phyloP scores from a whole-genome alignment of 163 green algal species.

The Scenedesmus sp. region DNA sequence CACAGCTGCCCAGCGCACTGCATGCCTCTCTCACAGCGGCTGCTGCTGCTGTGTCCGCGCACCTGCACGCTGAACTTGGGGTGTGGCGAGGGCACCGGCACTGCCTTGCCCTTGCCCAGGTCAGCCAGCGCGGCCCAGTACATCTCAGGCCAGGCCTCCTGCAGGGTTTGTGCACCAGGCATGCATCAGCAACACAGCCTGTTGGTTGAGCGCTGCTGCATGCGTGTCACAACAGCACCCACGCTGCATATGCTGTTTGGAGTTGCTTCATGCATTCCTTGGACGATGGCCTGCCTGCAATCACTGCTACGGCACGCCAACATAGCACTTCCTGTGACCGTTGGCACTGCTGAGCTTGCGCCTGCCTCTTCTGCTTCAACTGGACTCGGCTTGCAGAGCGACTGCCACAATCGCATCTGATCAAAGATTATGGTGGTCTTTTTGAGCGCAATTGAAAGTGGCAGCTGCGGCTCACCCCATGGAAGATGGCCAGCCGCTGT shows the following conservation, averaged over 20 bases:
- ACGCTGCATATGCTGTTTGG: background rate
- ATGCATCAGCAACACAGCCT: background rate
- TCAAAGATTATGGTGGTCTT: too few relatives aligned
- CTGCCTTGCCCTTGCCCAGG: slow-evolving; percentile 40
- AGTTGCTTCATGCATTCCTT: slow-evolving; percentile 50
- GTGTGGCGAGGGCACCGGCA: slow-evolving; percentile 64
- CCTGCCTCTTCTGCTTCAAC: too few relatives aligned
- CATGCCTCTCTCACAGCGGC: background rate
- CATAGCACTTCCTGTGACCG: background rate
- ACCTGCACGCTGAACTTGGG: slow-evolving; percentile 67
- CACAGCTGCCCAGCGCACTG: background rate
- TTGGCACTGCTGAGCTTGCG: too few relatives aligned
- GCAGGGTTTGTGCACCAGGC: background rate
- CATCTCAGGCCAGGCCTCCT: slow-evolving; percentile 67
- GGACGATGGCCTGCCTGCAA: background rate
- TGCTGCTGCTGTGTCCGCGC: background rate
- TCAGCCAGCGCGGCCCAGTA: slow-evolving; percentile 58
- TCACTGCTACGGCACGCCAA: background rate
- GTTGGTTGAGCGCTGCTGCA: too few relatives aligned
- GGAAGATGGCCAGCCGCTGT: slow-evolving; percentile 2
- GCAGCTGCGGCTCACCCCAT: slow-evolving; percentile 52
- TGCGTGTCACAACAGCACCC: background rate
- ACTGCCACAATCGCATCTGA: too few relatives aligned
- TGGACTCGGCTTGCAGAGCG: too few relatives aligned
- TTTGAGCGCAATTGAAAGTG: too few relatives aligned